Conservation (phyloP, 768 basidiomycete species). For the Trametes cingulata region DNA sequence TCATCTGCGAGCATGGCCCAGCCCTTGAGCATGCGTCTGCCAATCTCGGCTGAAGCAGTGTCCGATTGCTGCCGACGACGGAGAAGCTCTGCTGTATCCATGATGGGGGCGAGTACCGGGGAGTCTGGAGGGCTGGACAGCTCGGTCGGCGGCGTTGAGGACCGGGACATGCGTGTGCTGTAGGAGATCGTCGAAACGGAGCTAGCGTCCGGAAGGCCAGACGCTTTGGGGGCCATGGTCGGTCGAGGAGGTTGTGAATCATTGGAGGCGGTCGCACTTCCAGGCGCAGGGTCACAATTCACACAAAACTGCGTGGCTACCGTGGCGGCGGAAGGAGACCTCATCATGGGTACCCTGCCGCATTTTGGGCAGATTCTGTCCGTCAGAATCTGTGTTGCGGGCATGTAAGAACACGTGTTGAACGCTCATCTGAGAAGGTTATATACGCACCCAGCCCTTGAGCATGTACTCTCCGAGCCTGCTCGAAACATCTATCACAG, state of each 20-base stretch:
- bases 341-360: constrained; percentile 64
- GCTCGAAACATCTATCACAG: constrained; percentile 56
- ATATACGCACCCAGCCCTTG: constrained; percentile 65
- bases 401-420: background rate
- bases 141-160: constrained; percentile 81
- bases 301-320: constrained; percentile 53
- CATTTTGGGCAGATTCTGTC: constrained; percentile 66
- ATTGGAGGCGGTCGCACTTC: constrained; percentile 1
- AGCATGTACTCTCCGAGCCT: constrained; percentile 72
- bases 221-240: background rate
- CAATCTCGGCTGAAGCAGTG: constrained; percentile 76
- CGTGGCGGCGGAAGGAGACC: constrained; percentile 57
- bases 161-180: constrained; percentile 49
- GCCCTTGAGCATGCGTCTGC: constrained; percentile 71
- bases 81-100: constrained; percentile 63
- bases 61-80: constrained; percentile 82
- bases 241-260: background rate
- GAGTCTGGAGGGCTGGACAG: constrained; percentile 61
- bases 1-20: constrained; percentile 93
- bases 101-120: constrained; percentile 61
- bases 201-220: background rate
- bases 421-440: too few relatives aligned
- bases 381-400: constrained; percentile 54
- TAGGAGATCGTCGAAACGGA: constrained; percentile 39
- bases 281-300: constrained; percentile 47